Conservation (phyloP, 495 filamentous ascomycete species). For the Daldinia loculata region DNA sequence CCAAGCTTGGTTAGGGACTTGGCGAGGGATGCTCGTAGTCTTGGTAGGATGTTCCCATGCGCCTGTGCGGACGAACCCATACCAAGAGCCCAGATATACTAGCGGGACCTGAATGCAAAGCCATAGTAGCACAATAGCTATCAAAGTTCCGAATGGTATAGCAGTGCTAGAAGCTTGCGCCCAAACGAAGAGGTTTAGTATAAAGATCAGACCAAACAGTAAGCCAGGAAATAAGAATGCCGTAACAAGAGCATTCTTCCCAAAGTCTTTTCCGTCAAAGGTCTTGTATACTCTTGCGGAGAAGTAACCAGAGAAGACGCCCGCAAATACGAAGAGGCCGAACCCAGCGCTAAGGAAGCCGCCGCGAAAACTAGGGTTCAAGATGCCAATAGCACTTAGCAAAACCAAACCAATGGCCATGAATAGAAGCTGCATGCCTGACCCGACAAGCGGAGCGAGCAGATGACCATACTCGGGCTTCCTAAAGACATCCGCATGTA, state of each 20-base stretch:
- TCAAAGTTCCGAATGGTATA: conserved; percentile 84
- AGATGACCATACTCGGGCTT: conserved; percentile 76
- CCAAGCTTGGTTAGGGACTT: conserved; percentile 83
- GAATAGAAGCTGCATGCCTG: conserved; percentile 88
- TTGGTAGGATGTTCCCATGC: conserved; percentile 91
- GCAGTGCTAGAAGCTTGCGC: conserved; percentile 90
- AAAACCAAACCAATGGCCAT: conserved; percentile 81
- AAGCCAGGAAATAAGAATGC: conserved; percentile 86
- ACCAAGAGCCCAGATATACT: conserved; percentile 86
- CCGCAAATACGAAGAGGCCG: conserved; percentile 88
- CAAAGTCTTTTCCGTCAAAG: conserved; percentile 82
- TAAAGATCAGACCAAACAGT: conserved; percentile 79
- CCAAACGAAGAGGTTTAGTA: conserved; percentile 94
- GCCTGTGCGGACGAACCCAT: conserved; percentile 70
- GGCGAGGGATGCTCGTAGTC: conserved; percentile 75
- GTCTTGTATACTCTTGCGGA: conserved; percentile 86
- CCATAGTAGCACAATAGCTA: conserved; percentile 83
- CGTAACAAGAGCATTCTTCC: conserved; percentile 83
- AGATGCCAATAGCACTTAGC: conserved; percentile 81
- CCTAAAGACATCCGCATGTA: conserved; percentile 96
- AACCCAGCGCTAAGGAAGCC: conserved; percentile 90
- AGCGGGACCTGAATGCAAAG: conserved; percentile 89
- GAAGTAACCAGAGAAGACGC: conserved; percentile 93
- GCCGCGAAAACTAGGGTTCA: conserved; percentile 92
- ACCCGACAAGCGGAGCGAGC: conserved; percentile 86